Base-by-base conservation (phyloP, 352 stramenopile genomes). In the Globisporangium okanoganense region DNA sequence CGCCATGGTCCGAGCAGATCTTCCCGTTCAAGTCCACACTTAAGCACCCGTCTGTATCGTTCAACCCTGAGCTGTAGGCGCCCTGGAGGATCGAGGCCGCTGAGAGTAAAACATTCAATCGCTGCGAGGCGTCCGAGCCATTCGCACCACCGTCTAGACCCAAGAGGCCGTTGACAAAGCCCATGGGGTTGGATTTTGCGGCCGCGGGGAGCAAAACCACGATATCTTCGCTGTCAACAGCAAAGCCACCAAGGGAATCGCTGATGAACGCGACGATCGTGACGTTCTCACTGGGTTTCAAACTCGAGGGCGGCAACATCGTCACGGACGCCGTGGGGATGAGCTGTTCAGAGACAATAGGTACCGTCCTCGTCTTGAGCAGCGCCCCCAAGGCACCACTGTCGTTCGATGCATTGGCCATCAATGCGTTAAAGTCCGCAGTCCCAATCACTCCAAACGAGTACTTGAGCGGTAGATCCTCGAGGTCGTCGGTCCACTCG, bases 401-500 rank as follows among this genome's bases (percentile, higher is more conserved):
- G 66, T 76, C 62, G 2, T 44, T 61, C 16, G 43, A 40, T 24
- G 71, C 48, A 6, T 22, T 45, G 5, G 60, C 60, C 4, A 53
- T 44, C 2, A 83, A 50, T 1, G 49, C 47, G 0, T 73, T 50
- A 20, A 87, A 86, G 5, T 44, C 27, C 1, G 54, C n/a, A 0
- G 70, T 70, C 4, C 74, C 40, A 12, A 90, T 38, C n/a, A 81
- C 70, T 1, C 77, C 74, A 48, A 90, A 93, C 9, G 72, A 61
- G 56, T 93, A 93, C 14, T 50, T 74, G 13, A 93, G 58, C 20
- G 83, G 81, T 27, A 89, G 63, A 43, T 91, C 79, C 2, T 73
- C 66, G 0, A 50, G 36, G 18, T 86, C 76, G 49, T 93, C 83
- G 1, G 74, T 88, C 83, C 83, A 93, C 25, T 85, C 52, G 4